Base-by-base conservation (phyloP, 805 yeast species). In the Lipomyces japonicus region DNA sequence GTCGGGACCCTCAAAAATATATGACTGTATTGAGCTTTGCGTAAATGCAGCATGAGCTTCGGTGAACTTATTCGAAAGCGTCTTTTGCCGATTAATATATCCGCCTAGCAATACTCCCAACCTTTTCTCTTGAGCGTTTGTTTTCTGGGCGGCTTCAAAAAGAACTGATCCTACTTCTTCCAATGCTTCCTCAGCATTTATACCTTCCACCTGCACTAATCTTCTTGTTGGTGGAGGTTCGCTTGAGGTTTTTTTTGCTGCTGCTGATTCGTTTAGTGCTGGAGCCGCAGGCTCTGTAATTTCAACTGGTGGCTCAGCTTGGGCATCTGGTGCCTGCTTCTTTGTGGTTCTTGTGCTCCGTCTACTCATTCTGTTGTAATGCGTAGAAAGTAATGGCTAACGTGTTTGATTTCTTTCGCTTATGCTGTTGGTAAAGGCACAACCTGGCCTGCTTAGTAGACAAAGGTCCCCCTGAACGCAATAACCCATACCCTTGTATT, bases 51-150 rank as follows among this genome's bases (percentile, higher is more conserved):
- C 50, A 14, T 37, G 28, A 4, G 57, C 57, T 31, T 53, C 63
- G 1, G 42, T 26, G 14, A 49, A 45, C 24, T 64, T 60, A 14
- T 44, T 38, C 7, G 51, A 10, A 5, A 69, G 51, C 7, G 49
- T 38, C 3, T 50, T 50, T 9, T 60, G 65, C 21, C 71, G 65
- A 42, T 66, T 66, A 21, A 58, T 28, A 50, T 69, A 71, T 0
- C 73, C 74, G n/a, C 63, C 68, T 12, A 68, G 59, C 36, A 63
- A 46, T 3, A 61, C 25, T 2, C 46, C 41, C 28, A 69, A 55
- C 37, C 64, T 66, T 39, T 63, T 59, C 44, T 71, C 74, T 21
- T 64, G 58, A 34, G 58, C 62, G 36, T 64, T 61, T 4, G 70
- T 62, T 6, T 54, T 55, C 34, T 55, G 54, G 1, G 66, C 64